These are phyloP conservation scores for Arachis stenosperma DNA, from an alignment of 306 rosid genomes.

Conservation along the genomic window DNA sequence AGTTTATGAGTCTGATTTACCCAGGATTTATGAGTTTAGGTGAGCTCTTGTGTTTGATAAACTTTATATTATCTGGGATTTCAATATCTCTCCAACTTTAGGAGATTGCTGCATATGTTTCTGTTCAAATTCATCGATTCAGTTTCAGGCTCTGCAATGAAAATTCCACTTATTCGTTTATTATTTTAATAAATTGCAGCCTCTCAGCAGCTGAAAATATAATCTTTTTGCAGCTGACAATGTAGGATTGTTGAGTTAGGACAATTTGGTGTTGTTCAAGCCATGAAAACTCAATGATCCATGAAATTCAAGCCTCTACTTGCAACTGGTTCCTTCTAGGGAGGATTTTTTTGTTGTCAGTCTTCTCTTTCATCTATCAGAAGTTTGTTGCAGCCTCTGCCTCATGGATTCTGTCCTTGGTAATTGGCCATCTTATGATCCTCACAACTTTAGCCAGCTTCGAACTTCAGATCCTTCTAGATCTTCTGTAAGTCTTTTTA, in stretches of 20 bases:
- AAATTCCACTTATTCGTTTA: background rate
- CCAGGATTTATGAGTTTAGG: no score
- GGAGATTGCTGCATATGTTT: background rate
- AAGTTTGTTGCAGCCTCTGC: constrained; percentile 34
- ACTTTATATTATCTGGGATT: background rate
- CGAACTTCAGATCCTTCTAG: constrained; percentile 86
- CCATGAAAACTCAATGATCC: no score
- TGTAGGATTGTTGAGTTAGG: constrained; percentile 4
- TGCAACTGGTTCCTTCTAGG: constrained; percentile 29
- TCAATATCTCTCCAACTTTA: background rate
- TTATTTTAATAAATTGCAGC: constrained; percentile 24
- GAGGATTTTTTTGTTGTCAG: constrained; percentile 25
- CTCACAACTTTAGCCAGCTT: constrained; percentile 94
- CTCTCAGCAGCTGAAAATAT: background rate
- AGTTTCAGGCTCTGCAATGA: background rate
- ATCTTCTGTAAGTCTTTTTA: constrained; percentile 68
- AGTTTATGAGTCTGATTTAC: no score
- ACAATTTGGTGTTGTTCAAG: background rate
- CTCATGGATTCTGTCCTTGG: constrained; percentile 80
- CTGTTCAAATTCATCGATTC: background rate
- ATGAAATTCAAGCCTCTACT: constrained; percentile 27
- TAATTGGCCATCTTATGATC: constrained; percentile 86
- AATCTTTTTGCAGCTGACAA: constrained; percentile 21
- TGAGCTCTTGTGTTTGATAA: no score
- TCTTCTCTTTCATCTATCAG: constrained; percentile 18